Base-by-base conservation (phyloP, 176 grass and related monocot species). In the Triticum urartu region DNA sequence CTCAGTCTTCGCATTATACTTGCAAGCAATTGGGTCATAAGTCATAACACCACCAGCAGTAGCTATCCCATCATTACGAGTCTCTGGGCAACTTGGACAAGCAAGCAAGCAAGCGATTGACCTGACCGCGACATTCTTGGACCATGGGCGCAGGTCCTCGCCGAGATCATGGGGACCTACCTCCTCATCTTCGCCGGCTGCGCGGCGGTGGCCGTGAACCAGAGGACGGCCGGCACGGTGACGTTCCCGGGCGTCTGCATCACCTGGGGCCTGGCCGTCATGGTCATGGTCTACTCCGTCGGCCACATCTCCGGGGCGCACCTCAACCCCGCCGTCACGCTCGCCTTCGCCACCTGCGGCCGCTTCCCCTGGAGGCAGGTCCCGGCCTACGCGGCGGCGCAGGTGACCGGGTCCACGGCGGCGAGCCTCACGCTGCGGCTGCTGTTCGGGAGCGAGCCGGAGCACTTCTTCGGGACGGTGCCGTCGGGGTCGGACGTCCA, bases 281-380 rank as follows among this genome's bases (percentile, higher is more conserved):
- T 91, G 97, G 97, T 94, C 3, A 95, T 99, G 97, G 84, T 92
- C 0, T 99, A 99, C 88, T 95, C 92, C 34, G 84, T 99, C 10
- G 97, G 97, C 47, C 97, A 99, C 85, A 99, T 96, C 82, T 99
- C 97, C 84, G 92, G 97, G 71, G 97, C 92, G 6, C 97, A 99
- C 85, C 84, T 99, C 70, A 99, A 99, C 78, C 97, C 97, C 2
- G 94, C 97, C 40, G 97, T 99, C 69, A 87, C 90, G 69, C 7
- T 99, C 48, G 92, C 97, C 56, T 99, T 96, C 50, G 97, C 97
- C 66, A 94, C 94, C 39, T 94, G 92, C 63, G 75, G 90, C 40
- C 88, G 90, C 14, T 96, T 98, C 81, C 96, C 94, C 2, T 98
- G 97, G 97, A 85, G n/a, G 79, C 91, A 98, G 92, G 90, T 99